Base-by-base conservation (phyloP, 1,139 yeast species). In the Geotrichum aggregatum region DNA sequence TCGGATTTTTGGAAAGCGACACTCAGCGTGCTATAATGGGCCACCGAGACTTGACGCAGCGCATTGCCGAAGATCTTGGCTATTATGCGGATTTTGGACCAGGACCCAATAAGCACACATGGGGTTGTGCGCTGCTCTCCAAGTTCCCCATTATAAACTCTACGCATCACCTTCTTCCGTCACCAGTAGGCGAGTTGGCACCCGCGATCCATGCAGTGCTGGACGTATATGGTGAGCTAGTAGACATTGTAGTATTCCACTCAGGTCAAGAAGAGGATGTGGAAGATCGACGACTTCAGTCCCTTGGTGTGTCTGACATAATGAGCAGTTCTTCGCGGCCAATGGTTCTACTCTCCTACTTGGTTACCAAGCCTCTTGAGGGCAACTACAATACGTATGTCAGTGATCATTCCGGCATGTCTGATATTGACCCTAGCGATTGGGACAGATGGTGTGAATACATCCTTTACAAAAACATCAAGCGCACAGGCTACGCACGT, bases 371-470 rank as follows among this genome's bases (percentile, higher is more conserved):
- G 46, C 98, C 98, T 16, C 73, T 79, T 34, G 78, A 84, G 65
- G 98, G 97, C 14, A 91, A 92, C 70, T 92, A 92, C 73, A 83
- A 87, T 69, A 89, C 91, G 1, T 89, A 88, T 68, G 96, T 91
- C 18, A 83, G 95, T 63, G 85, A 84, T 50, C 71, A 74, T 60
- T 83, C 94, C 1, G 84, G 96, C 44, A 87, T 92, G 92, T 80
- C 83, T 61, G 98, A 92, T 68, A 89, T 92, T 60, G 98, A 92
- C 66, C 84, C 91, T 49, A 76, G 85, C 11, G 98, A 92, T 67
- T 87, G 94, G 85, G 98, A 92, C 66, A 80, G 98, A 72, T 92
- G 98, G 98, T 92, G 98, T 72, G 95, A 92, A 71, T 92, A 92
- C 71, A 89, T 92, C 57, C 73, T 92, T 60, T 92, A 85, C 77